These are phyloP conservation scores for Cucurbita moschata DNA, from an alignment of 306 rosid species.

Conservation along the genomic window DNA sequence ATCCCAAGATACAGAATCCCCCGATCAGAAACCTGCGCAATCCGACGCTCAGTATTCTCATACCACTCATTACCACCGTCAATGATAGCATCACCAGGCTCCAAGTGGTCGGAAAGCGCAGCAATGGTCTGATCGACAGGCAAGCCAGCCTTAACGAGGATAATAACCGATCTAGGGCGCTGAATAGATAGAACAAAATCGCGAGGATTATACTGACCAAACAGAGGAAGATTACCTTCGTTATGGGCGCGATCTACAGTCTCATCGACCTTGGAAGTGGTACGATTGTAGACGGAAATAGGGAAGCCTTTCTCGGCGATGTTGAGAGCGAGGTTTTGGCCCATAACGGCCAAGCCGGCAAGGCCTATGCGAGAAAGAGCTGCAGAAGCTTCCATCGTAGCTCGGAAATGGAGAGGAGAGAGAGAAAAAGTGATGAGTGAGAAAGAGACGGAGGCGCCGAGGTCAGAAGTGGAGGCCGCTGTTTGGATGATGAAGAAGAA, in stretches of 20 bases:
- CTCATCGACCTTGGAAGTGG: constrained; percentile 74
- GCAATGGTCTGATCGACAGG: constrained; percentile 89
- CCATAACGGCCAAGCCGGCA: constrained; percentile 92
- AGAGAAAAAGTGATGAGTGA: background rate
- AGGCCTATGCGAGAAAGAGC: constrained; percentile 81
- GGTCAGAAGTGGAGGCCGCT: background rate
- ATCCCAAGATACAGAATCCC: constrained; percentile 74
- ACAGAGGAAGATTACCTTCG: constrained; percentile 58
- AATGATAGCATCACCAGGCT: constrained; percentile 72
- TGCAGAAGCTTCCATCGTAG: constrained; percentile 42
- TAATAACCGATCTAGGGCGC: constrained; percentile 81
- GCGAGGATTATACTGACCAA: constrained; percentile 58
- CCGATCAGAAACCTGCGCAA: constrained; percentile 11
- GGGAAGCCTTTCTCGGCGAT: constrained; percentile 94
- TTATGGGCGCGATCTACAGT: constrained; percentile 59
- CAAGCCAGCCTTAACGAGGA: constrained; percentile 84
- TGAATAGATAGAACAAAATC: constrained; percentile 72
- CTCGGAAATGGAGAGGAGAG: background rate
- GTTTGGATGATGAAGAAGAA: background rate
- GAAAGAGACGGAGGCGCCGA: background rate
- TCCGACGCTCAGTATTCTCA: constrained; percentile 72
- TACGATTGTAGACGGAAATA: constrained; percentile 90
- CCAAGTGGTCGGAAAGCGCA: constrained; percentile 54
- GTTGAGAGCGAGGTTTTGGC: constrained; percentile 93
- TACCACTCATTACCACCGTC: constrained; percentile 98